phyloP scores from a whole-genome alignment of 2,329 filamentous ascomycete species.

The Lachnellula arida region DNA sequence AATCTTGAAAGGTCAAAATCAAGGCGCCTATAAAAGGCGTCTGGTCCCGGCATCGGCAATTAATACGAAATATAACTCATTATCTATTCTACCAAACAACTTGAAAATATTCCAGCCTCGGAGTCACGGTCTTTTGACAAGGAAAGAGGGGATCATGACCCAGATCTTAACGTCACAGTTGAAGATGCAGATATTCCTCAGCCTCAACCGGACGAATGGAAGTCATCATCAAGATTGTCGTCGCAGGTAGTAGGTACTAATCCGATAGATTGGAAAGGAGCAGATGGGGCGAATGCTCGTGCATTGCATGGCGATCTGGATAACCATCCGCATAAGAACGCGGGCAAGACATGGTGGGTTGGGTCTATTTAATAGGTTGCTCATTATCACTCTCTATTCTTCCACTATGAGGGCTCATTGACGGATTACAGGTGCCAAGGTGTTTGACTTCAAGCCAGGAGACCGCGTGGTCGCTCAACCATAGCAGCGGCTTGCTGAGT shows the following conservation, averaged over 20 bases:
- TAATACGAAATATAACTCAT: no score
- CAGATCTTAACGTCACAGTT: not conserved
- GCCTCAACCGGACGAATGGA: not conserved
- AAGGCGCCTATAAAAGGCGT: no score
- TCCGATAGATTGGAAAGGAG: slow-evolving; percentile 4
- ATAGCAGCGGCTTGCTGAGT: slow-evolving; percentile 25
- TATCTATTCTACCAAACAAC: no score
- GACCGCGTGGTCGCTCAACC: slow-evolving; percentile 1
- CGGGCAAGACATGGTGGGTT: not conserved
- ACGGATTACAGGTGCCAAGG: not conserved
- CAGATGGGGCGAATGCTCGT: not conserved
- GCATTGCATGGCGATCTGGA: not conserved
- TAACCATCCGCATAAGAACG: not conserved
- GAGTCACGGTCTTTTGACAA: not conserved
- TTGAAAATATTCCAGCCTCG: no score
- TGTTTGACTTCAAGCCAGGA: not conserved
- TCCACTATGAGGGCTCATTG: not conserved
- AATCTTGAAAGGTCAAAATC: no score
- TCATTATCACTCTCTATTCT: not conserved
- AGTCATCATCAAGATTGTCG: not conserved
- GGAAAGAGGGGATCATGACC: slow-evolving; percentile 5
- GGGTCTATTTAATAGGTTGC: not conserved
- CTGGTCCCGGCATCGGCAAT: no score
- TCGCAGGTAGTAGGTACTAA: not conserved
- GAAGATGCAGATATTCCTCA: not conserved